These are phyloP conservation scores for Ustilago trichophora DNA, from an alignment of 1,284 basidiomycete species.

Conservation along the genomic window DNA sequence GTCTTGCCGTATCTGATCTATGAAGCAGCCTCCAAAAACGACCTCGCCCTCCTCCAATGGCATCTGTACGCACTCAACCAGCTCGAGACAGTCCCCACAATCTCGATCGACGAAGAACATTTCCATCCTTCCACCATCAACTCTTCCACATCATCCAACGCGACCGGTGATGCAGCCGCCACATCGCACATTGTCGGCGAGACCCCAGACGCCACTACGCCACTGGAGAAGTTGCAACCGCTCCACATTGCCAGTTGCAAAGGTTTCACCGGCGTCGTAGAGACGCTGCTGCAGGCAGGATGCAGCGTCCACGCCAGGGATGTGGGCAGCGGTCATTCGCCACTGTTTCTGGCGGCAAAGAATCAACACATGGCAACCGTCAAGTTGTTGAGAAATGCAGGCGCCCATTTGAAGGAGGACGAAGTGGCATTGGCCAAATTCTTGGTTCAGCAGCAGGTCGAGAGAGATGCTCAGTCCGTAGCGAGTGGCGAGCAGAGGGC, in stretches of 20 bases:
- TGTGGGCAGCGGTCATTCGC: slow-evolving; percentile 82
- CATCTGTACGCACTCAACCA: slow-evolving; percentile 39
- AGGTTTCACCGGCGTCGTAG: slow-evolving; percentile 73
- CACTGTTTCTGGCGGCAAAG: slow-evolving; percentile 68
- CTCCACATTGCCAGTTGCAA: slow-evolving; percentile 82
- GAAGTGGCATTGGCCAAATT: slow-evolving; percentile 45
- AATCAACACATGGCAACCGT: slow-evolving; percentile 49
- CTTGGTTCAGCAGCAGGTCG: slow-evolving; percentile 1
- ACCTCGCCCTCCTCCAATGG: slow-evolving; percentile 38
- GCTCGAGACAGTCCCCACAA: slow-evolving; percentile 30
- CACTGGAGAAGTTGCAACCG: slow-evolving; percentile 70
- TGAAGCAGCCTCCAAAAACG: slow-evolving; percentile 35
- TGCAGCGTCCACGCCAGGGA: slow-evolving; percentile 79
- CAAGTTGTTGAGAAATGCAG: slow-evolving; percentile 53
- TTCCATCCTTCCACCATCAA: slow-evolving; percentile 37
- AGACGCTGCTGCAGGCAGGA: slow-evolving; percentile 76
- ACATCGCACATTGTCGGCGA: slow-evolving; percentile 6
- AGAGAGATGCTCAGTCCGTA: background rate
- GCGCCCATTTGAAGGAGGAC: slow-evolving; percentile 60
- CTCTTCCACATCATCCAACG: slow-evolving; percentile 1
- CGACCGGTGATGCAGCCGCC: slow-evolving; percentile 5
- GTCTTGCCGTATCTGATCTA: slow-evolving; percentile 46
- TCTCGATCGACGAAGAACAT: slow-evolving; percentile 33
- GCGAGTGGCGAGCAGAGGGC: background rate
- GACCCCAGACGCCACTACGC: slow-evolving; percentile 16